A percentile compares a stretch with the other conserved stretches of the same genome.
Conservation (phyloP, 1,284 basidiomycete genomes). For the Apiotrichum siamense region DNA sequence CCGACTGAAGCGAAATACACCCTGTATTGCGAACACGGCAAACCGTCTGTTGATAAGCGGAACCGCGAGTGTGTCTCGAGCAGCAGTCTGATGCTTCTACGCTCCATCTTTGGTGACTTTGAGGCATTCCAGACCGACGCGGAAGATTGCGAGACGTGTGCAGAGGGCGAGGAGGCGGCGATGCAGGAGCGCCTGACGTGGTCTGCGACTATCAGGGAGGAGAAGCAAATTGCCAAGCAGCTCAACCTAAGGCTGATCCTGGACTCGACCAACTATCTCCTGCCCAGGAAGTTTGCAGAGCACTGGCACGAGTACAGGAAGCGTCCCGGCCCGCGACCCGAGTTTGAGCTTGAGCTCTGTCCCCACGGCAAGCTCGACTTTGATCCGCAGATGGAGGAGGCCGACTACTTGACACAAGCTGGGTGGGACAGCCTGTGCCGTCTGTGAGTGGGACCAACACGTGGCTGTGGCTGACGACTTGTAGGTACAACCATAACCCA, state of each 20-base stretch:
- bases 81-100: slow-evolving; percentile 21
- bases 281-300: slow-evolving; percentile 22
- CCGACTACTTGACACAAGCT: slow-evolving; percentile 11
- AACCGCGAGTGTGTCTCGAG: slow-evolving; percentile 9
- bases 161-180: neutral
- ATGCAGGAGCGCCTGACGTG: neutral
- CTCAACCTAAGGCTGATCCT: slow-evolving; percentile 12
- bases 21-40: slow-evolving; percentile 33
- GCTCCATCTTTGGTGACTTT: slow-evolving; percentile 31
- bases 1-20: slow-evolving; percentile 22
- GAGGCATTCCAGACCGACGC: slow-evolving; percentile 6
- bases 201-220: slow-evolving; percentile 2
- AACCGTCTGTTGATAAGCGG: slow-evolving; percentile 6
- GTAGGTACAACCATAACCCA: slow-evolving; percentile 20
- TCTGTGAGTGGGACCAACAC: slow-evolving; percentile 18
- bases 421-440: slow-evolving; percentile 26
- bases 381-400: slow-evolving; percentile 27
- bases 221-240: slow-evolving; percentile 4
- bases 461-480: neutral
- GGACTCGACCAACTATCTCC: slow-evolving; percentile 20
- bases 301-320: slow-evolving; percentile 22
- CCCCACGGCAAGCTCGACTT: slow-evolving; percentile 34
- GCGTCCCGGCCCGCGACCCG: slow-evolving; percentile 5
- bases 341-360: slow-evolving; percentile 23
- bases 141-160: slow-evolving; percentile 18